Evolutionary conservation across 1,284 basidiomycete genomes (phyloP).

Genomic region (Melampsora americana): DNA sequence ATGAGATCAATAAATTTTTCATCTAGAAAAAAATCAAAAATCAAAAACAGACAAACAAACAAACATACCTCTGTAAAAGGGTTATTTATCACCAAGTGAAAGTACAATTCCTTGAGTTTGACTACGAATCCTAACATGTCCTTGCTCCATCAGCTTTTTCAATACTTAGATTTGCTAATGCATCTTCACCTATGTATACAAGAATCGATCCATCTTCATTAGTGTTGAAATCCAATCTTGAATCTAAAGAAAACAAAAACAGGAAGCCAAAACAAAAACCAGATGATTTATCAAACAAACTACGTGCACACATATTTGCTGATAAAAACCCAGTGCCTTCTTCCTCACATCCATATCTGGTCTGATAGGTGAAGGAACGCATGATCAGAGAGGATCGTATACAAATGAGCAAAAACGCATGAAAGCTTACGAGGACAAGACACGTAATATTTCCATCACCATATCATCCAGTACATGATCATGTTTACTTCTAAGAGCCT

Average conservation of each 20-base stretch:
- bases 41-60: too few species aligned
- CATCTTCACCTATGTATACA: conserved; percentile 66
- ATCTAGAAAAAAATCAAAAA: background rate
- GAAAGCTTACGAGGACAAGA: conserved; percentile 61
- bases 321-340: conserved; percentile 88
- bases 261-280: too few species aligned
- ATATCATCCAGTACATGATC: conserved; percentile 86
- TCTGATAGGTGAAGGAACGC: conserved; percentile 56
- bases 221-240: background rate
- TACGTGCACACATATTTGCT: conserved; percentile 88
- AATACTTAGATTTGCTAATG: conserved; percentile 89
- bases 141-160: conserved; percentile 83
- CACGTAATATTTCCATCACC: conserved; percentile 93
- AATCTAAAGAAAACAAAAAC: background rate
- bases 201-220: background rate
- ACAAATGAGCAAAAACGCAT: conserved; percentile 1
- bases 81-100: conserved; percentile 82
- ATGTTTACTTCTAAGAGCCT: conserved; percentile 76
- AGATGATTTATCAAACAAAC: conserved; percentile 67
- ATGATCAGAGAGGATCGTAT: background rate
- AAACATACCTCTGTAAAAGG: conserved; percentile 43
- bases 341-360: conserved; percentile 95
- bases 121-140: conserved; percentile 86
- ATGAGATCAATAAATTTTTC: background rate
- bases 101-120: conserved; percentile 94